Base-by-base conservation (phyloP, 768 basidiomycete genomes). In the Trametes elegans region DNA sequence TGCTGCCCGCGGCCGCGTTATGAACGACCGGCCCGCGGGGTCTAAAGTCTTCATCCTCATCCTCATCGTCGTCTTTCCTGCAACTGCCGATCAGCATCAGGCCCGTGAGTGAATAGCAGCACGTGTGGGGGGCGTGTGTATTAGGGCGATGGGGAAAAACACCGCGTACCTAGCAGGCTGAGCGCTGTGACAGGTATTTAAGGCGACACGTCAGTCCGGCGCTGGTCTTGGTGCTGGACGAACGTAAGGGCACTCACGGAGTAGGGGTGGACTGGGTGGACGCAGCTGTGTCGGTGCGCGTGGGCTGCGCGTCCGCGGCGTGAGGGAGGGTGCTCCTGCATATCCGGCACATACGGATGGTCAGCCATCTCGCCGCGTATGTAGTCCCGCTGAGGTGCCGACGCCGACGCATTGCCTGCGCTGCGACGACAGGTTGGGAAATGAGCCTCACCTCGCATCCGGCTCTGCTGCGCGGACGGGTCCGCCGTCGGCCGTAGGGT, bases 41-140 rank as follows among this genome's bases (percentile, higher is more conserved):
- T 24, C 32, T 38, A 29, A 50, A 57, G 27, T 23, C 23, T 14
- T 57, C 54, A 26, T 55, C 54, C 6, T 42, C 53, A 3, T 55
- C 55, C 8, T 49, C 42, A 4, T 56, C 42, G 23, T 41, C 28
- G 3, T 28, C 32, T 14, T 44, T 21, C n/a, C 42, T 34, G 7
- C 6, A 26, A 23, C 11, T 9, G 26, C 10, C 26, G 31, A 3
- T 39, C 18, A 39, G 18, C n/a, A n/a, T n/a, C n/a, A n/a, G n/a
- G n/a, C n/a, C n/a, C n/a, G n/a, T n/a, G n/a, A n/a, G n/a, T n/a
- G n/a, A n/a, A n/a, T n/a, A n/a, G n/a, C n/a, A n/a, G n/a, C n/a
- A n/a, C n/a, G n/a, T n/a, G n/a, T n/a, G n/a, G n/a, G n/a, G n/a
- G n/a, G n/a, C n/a, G n/a, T n/a, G n/a, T n/a, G n/a, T n/a, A n/a